Conservation (phyloP, 2,329 filamentous ascomycete species). For the Torrubiella hemipterigena region DNA sequence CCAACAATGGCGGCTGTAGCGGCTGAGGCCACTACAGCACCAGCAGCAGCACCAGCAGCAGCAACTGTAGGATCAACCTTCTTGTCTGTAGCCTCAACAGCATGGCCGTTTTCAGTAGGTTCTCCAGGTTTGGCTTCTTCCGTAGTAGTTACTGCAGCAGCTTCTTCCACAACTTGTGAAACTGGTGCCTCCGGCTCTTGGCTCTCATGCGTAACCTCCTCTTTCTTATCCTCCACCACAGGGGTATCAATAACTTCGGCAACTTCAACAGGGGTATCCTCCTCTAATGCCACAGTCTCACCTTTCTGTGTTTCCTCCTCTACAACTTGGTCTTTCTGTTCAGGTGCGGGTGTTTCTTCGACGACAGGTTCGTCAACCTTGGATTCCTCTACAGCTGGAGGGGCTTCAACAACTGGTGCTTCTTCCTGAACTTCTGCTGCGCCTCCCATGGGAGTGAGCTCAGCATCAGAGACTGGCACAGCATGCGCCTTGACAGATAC, state of each 20-base stretch:
- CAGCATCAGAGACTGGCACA: no score
- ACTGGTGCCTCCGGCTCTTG: slow-evolving; percentile 6
- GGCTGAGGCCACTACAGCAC: background rate
- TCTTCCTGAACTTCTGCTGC: no score
- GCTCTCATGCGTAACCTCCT: slow-evolving; percentile 1
- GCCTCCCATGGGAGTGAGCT: no score
- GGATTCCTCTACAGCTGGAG: no score
- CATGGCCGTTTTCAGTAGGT: background rate
- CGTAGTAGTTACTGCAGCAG: background rate
- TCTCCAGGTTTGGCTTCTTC: slow-evolving; percentile 3
- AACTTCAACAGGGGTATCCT: slow-evolving; percentile 5
- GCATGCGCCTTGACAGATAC: slow-evolving; percentile 4
- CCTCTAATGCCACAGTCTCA: slow-evolving; percentile 4
- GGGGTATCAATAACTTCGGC: slow-evolving; percentile 3
- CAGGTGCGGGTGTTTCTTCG: no score
- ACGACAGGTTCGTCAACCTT: no score
- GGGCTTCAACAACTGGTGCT: no score
- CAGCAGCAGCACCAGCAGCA: background rate
- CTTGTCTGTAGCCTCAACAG: background rate
- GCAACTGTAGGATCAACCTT: slow-evolving; percentile 1
- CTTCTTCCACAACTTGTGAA: background rate
- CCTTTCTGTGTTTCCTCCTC: slow-evolving; percentile 4
- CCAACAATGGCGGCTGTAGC: background rate
- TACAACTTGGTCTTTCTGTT: slow-evolving; percentile 14
- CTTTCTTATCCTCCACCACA: slow-evolving; percentile 2